These are phyloP conservation scores for Suillus americanus DNA, from an alignment of 768 basidiomycete species.

Conservation along the genomic window DNA sequence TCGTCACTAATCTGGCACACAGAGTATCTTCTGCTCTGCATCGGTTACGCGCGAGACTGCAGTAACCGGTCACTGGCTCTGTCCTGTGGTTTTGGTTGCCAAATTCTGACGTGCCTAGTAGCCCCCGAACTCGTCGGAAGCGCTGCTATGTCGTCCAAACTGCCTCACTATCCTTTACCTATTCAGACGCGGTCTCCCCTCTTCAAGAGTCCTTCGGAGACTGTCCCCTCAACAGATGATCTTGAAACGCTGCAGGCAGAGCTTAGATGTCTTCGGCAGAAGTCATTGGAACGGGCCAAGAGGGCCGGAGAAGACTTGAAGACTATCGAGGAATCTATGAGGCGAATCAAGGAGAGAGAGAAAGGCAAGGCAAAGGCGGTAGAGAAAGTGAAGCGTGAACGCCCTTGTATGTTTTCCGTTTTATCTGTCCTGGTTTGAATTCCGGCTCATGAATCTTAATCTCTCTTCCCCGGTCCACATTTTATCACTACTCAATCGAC, in stretches of 20 bases:
- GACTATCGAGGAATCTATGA: conserved; percentile 75
- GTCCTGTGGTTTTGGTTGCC: conserved; percentile 13
- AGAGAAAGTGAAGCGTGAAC: conserved; percentile 72
- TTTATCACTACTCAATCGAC: conserved; percentile 11
- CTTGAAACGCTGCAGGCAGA: conserved; percentile 65
- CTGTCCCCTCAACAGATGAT: conserved; percentile 71
- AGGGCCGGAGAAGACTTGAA: conserved; percentile 77
- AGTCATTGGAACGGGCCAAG: conserved; percentile 60
- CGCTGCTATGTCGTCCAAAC: conserved; percentile 59
- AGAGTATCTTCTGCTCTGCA: conserved; percentile 11
- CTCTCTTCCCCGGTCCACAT: conserved; percentile 9
- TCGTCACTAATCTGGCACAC: conserved; percentile 18
- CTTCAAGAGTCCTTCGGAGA: conserved; percentile 61
- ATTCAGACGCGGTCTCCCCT: conserved; percentile 56
- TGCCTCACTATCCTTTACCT: conserved; percentile 49
- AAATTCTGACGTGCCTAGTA: conserved; percentile 10
- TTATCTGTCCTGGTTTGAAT: conserved; percentile 12
- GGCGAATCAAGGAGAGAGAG: conserved; percentile 73
- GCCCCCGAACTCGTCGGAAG: conserved; percentile 21
- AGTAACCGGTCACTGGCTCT: conserved; percentile 11
- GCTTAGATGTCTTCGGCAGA: conserved; percentile 52
- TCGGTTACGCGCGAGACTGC: conserved; percentile 19
- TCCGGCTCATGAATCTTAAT: conserved; percentile 16
- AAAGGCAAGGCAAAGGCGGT: conserved; percentile 69
- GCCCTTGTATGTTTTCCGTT: conserved; percentile 61